A percentile compares a stretch with the other conserved stretches of the same genome.
Conservation (phyloP, 306 rosid species). For the Ziziphus jujuba region DNA sequence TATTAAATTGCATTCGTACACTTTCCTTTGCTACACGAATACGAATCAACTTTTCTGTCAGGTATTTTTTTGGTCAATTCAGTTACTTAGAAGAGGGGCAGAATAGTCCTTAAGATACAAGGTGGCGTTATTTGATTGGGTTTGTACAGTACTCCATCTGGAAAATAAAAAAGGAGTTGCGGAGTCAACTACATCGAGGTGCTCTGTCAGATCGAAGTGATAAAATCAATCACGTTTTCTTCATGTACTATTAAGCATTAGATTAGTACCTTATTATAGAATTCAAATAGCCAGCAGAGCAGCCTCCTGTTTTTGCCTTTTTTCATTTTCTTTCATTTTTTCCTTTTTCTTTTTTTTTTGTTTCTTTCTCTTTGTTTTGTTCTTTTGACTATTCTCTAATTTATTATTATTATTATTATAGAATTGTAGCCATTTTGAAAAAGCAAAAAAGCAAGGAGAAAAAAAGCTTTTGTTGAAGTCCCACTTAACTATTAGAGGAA, state of each 20-base stretch:
- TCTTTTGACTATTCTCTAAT: background rate
- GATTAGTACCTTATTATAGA: background rate
- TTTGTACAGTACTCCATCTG: background rate
- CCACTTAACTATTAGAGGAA: background rate
- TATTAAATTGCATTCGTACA: too few species aligned
- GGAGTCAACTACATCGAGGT: background rate
- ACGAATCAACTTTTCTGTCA: too few species aligned
- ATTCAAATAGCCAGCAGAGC: background rate
- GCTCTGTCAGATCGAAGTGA: background rate
- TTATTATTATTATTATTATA: background rate
- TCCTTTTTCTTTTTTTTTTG: too few species aligned
- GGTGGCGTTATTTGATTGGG: background rate
- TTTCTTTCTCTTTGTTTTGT: too few species aligned
- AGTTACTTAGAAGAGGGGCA: too few species aligned
- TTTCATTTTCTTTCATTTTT: background rate
- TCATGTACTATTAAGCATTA: background rate
- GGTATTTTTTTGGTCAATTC: too few species aligned
- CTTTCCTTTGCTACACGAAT: too few species aligned
- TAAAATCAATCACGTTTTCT: slow-evolving; percentile 16
- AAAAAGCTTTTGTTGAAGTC: background rate
- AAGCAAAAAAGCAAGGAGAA: background rate
- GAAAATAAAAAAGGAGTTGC: too few species aligned
- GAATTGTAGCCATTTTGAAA: slow-evolving; percentile 1
- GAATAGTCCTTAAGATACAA: too few species aligned
- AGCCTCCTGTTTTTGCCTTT: background rate